A percentile compares a stretch with the other conserved stretches of the same genome.
phyloP scores from a whole-genome alignment of 2,329 filamentous ascomycete species.

The Trichoderma koningii region DNA sequence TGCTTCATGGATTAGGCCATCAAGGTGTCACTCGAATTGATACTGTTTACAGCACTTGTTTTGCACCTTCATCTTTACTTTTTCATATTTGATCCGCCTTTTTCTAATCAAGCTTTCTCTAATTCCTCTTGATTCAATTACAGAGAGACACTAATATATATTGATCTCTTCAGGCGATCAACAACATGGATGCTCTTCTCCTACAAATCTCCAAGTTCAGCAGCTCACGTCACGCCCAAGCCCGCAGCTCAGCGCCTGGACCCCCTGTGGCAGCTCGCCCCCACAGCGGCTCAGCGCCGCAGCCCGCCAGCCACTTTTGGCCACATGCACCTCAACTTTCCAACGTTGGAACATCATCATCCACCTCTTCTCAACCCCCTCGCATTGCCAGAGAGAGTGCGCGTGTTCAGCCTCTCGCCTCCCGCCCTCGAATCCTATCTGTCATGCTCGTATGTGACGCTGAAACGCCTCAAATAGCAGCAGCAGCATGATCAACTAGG shows the following conservation, averaged over 20 bases:
- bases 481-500: conserved; percentile 18
- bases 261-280: not conserved
- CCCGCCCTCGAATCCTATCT: not conserved
- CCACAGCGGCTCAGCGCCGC: not conserved
- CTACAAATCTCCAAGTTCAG: not conserved
- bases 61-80: too few species aligned
- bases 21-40: too few species aligned
- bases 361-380: not conserved
- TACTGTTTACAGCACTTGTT: too few species aligned
- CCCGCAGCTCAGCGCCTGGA: not conserved
- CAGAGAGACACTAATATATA: too few species aligned
- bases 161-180: too few species aligned
- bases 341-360: not conserved
- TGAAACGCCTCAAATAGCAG: not conserved
- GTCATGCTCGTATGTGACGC: not conserved
- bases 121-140: too few species aligned
- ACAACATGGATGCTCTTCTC: too few species aligned
- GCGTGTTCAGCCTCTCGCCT: not conserved
- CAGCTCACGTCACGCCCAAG: not conserved
- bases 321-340: conserved; percentile 18
- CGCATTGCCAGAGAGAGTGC: not conserved
- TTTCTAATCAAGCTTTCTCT: too few species aligned
- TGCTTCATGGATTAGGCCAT: too few species aligned
- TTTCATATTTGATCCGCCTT: too few species aligned
- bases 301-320: conserved; percentile 18